Evolutionary conservation across 352 stramenopile species (phyloP).

Genomic region (Pythium grandisporangium): DNA sequence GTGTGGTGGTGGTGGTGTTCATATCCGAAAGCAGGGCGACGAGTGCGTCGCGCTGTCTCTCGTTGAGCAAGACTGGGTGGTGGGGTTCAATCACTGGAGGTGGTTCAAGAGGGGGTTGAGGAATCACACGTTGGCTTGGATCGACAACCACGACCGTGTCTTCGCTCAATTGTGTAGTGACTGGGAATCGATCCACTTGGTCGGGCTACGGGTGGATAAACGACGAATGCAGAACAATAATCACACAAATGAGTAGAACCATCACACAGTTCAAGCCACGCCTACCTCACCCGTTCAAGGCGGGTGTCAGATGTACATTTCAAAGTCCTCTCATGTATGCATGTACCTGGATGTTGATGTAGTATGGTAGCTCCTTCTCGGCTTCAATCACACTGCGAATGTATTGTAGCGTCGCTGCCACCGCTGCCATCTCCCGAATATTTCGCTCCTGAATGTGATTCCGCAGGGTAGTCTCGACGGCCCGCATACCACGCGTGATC

Average conservation of each 20-base stretch:
- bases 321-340: neutral
- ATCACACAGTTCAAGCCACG: neutral
- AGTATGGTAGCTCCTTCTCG: slow-evolving; percentile 47
- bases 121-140: slow-evolving; percentile 21
- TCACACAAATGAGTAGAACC: neutral
- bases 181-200: slow-evolving; percentile 39
- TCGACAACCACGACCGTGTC: slow-evolving; percentile 45
- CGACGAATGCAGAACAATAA: no score
- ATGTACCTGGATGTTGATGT: slow-evolving; percentile 49
- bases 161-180: slow-evolving; percentile 37
- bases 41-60: slow-evolving; percentile 23
- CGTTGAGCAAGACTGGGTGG: slow-evolving; percentile 36
- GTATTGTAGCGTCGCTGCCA: slow-evolving; percentile 34
- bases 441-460: slow-evolving; percentile 28
- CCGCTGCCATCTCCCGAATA: slow-evolving; percentile 30
- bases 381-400: slow-evolving; percentile 42
- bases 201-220: no score
- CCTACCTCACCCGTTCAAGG: no score
- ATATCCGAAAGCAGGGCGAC: neutral
- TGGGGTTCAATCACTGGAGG: slow-evolving; percentile 30
- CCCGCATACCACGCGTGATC: slow-evolving; percentile 28
- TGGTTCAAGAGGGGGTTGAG: slow-evolving; percentile 13
- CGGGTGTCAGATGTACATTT: no score
- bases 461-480: slow-evolving; percentile 38
- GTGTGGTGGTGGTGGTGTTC: no score